A percentile compares a stretch with the other conserved stretches of the same genome.
These are phyloP conservation scores for grape (Vitis vinifera) DNA, from an alignment of 164 flowering plant species.

Conservation along the genomic window DNA sequence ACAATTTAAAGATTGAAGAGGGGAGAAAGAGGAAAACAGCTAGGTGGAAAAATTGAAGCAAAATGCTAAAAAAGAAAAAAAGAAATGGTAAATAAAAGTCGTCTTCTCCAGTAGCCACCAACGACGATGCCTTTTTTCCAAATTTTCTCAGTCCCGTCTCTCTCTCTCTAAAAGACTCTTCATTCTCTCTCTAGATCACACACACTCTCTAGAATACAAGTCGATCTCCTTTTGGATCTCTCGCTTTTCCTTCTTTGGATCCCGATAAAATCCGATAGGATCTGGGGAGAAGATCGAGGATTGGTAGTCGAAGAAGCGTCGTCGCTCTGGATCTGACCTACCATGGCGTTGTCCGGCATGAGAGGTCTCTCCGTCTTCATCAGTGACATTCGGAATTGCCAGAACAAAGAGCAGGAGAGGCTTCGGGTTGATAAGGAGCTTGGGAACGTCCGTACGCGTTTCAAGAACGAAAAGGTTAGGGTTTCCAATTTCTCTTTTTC, in stretches of 20 bases:
- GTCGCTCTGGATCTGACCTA: slow-evolving; percentile 52
- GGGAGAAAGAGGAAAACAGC: not conserved
- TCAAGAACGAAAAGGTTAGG: slow-evolving; percentile 86
- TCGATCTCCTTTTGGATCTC: not conserved
- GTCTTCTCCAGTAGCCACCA: slow-evolving; percentile 33
- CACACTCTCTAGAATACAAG: not conserved
- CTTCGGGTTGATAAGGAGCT: slow-evolving; percentile 93
- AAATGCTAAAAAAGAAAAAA: slow-evolving; percentile 1
- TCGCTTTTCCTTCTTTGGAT: not conserved
- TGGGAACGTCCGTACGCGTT: slow-evolving; percentile 84
- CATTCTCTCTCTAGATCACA: slow-evolving; percentile 3
- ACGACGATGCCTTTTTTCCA: slow-evolving; percentile 16
- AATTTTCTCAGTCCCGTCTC: slow-evolving; percentile 21
- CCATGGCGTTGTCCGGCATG: slow-evolving; percentile 93
- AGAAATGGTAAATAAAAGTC: slow-evolving; percentile 32
- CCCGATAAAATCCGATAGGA: slow-evolving; percentile 2
- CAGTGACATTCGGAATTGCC: slow-evolving; percentile 91
- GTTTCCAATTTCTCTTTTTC: slow-evolving; percentile 7
- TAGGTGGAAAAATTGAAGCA: slow-evolving; percentile 10
- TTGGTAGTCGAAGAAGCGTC: slow-evolving; percentile 10
- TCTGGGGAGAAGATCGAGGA: slow-evolving; percentile 7
- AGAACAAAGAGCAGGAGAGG: slow-evolving; percentile 85
- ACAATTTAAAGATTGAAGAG: not conserved
- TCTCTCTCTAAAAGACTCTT: slow-evolving; percentile 4
- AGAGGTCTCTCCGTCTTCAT: slow-evolving; percentile 98